These are phyloP conservation scores for Penicillium olsonii DNA, from an alignment of 2,329 filamentous ascomycete genomes.

Conservation along the genomic window DNA sequence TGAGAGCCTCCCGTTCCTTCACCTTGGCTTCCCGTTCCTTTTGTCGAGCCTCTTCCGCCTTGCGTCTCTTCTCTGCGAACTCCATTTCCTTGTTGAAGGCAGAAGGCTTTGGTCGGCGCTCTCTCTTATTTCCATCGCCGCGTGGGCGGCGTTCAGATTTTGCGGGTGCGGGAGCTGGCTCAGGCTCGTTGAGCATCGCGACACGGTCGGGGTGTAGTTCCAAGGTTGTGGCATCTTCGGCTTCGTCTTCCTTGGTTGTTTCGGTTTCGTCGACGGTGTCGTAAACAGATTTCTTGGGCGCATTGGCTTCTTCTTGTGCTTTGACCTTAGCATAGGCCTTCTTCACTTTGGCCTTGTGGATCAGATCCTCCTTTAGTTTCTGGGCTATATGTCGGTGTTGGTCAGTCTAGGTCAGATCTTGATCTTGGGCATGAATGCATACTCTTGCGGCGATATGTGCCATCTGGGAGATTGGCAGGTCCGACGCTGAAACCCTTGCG, in stretches of 20 bases:
- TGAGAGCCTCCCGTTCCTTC: conserved; percentile 68
- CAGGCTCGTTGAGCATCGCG: conserved; percentile 57
- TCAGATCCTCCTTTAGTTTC: conserved; percentile 86
- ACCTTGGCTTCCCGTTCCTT: conserved; percentile 68
- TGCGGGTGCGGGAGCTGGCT: conserved; percentile 22
- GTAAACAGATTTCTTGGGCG: conserved; percentile 37
- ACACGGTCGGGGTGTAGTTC: conserved; percentile 64
- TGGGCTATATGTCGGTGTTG: conserved; percentile 57
- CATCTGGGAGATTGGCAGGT: conserved; percentile 87
- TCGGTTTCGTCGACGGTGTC: conserved; percentile 30
- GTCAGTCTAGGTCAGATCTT: not conserved
- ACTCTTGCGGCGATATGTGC: conserved; percentile 81
- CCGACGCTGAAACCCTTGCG: conserved; percentile 81
- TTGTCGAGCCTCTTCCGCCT: conserved; percentile 64
- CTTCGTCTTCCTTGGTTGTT: conserved; percentile 18
- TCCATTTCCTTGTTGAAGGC: conserved; percentile 68
- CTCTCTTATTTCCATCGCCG: conserved; percentile 30
- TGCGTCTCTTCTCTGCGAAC: conserved; percentile 63
- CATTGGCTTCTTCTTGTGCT: conserved; percentile 53
- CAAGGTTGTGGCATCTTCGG: conserved; percentile 38
- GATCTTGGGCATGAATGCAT: not conserved
- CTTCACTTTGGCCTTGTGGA: conserved; percentile 90
- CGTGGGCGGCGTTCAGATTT: conserved; percentile 23
- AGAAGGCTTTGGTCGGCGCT: conserved; percentile 43
- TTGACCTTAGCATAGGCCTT: conserved; percentile 90